Conservation (phyloP, 495 filamentous ascomycete genomes). For the Penicillium mononematosum region DNA sequence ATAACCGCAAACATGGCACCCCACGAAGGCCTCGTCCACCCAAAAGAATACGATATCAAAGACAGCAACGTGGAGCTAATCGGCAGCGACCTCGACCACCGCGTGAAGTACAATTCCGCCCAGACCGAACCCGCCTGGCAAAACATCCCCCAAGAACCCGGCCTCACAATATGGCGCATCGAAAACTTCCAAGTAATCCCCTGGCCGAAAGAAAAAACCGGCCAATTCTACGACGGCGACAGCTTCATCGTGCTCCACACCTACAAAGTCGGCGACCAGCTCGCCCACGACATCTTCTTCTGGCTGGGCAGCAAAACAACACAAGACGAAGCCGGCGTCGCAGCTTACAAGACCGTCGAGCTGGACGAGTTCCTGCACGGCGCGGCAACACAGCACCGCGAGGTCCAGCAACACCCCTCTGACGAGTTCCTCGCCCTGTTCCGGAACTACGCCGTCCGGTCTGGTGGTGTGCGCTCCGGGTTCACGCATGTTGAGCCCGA, state of each 20-base stretch:
- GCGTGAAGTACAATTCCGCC: conserved; percentile 61
- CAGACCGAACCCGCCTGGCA: conserved; percentile 62
- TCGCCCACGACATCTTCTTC: conserved; percentile 59
- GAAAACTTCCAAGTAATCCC: conserved; percentile 59
- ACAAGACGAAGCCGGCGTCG: conserved; percentile 62
- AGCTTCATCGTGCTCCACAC: conserved; percentile 62
- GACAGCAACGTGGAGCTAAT: conserved; percentile 64
- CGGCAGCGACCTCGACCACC: conserved; percentile 58
- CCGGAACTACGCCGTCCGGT: conserved; percentile 50
- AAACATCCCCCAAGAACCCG: conserved; percentile 48
- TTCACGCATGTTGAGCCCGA: conserved; percentile 58
- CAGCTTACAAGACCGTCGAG: conserved; percentile 66
- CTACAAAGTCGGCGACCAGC: conserved; percentile 50
- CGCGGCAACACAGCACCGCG: conserved; percentile 57
- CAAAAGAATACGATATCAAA: conserved; percentile 59
- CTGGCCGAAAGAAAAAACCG: conserved; percentile 53
- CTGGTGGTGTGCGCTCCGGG: conserved; percentile 58
- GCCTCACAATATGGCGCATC: conserved; percentile 59
- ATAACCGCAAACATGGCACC: conserved; percentile 47
- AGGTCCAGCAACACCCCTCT: conserved; percentile 54
- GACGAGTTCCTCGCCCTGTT: conserved; percentile 59
- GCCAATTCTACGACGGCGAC: conserved; percentile 61
- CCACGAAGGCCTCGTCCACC: conserved; percentile 55
- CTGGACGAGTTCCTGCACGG: conserved; percentile 62
- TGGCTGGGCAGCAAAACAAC: conserved; percentile 59